These are phyloP conservation scores for Tothia fuscella DNA, from an alignment of 2,329 filamentous ascomycete genomes.

Conservation along the genomic window DNA sequence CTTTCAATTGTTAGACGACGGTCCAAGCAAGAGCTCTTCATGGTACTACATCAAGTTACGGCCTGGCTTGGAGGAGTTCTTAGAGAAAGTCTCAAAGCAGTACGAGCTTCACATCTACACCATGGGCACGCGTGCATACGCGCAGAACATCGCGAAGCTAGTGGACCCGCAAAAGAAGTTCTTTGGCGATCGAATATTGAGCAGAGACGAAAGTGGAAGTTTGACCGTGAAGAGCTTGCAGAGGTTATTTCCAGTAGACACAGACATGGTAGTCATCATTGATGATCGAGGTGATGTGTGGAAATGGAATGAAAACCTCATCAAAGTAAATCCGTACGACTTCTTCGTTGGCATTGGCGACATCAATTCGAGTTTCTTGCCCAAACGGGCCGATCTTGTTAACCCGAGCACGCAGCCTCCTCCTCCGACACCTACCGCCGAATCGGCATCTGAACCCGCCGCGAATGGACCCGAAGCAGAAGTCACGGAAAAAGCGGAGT, in stretches of 20 bases:
- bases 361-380: slow-evolving; percentile 95
- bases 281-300: slow-evolving; percentile 95
- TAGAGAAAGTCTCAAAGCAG: slow-evolving; percentile 62
- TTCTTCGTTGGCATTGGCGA: slow-evolving; percentile 98
- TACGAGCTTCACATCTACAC: slow-evolving; percentile 98
- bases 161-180: slow-evolving; percentile 82
- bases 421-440: slow-evolving; percentile 3
- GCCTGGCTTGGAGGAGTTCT: slow-evolving; percentile 70
- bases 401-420: slow-evolving; percentile 1
- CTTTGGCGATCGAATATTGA: slow-evolving; percentile 90
- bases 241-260: slow-evolving; percentile 87
- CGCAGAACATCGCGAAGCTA: slow-evolving; percentile 79
- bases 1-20: slow-evolving; percentile 84
- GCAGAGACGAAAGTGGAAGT: slow-evolving; percentile 91
- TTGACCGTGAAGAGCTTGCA: slow-evolving; percentile 83
- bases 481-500: slow-evolving; percentile 13
- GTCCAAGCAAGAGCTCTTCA: slow-evolving; percentile 60
- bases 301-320: slow-evolving; percentile 83
- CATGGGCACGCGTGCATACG: slow-evolving; percentile 97
- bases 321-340: slow-evolving; percentile 91
- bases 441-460: slow-evolving; percentile 10
- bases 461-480: slow-evolving; percentile 14
- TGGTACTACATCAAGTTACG: slow-evolving; percentile 99
- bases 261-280: slow-evolving; percentile 98
- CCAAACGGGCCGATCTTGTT: slow-evolving; percentile 46